These are phyloP conservation scores for Colletotrichum liaoningense DNA, from an alignment of 2,329 filamentous ascomycete genomes.

Conservation along the genomic window DNA sequence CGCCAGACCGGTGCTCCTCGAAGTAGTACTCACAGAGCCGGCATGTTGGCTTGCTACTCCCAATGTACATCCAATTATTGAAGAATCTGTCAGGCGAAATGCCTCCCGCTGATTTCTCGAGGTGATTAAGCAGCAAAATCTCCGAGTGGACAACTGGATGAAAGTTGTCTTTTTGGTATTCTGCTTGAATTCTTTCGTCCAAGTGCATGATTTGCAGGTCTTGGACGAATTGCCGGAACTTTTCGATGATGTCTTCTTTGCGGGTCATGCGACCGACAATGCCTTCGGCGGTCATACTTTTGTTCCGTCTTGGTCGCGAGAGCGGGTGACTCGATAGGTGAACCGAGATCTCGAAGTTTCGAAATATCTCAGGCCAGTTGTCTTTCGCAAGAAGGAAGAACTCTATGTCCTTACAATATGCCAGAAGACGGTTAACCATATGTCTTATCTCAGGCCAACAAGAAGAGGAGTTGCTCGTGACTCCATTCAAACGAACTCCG, in stretches of 20 bases:
- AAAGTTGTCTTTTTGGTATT: slow-evolving; percentile 34
- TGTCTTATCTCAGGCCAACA: slow-evolving; percentile 5
- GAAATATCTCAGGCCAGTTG: slow-evolving; percentile 46
- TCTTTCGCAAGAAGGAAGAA: neutral
- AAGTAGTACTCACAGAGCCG: slow-evolving; percentile 53
- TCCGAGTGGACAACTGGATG: slow-evolving; percentile 50
- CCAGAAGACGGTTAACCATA: neutral
- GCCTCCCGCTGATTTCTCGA: neutral
- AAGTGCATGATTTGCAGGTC: slow-evolving; percentile 41
- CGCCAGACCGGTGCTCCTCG: slow-evolving; percentile 36
- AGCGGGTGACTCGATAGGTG: slow-evolving; percentile 41
- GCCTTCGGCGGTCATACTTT: slow-evolving; percentile 35
- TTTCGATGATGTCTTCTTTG: neutral
- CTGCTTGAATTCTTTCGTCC: slow-evolving; percentile 38
- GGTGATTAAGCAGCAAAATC: slow-evolving; percentile 35
- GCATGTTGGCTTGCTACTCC: slow-evolving; percentile 53
- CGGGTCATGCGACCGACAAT: slow-evolving; percentile 41
- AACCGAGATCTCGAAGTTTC: slow-evolving; percentile 40
- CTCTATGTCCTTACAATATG: neutral
- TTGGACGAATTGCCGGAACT: neutral
- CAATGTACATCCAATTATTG: slow-evolving; percentile 48
- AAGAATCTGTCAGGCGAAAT: slow-evolving; percentile 43
- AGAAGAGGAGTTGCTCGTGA: neutral
- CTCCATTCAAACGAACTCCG: neutral
- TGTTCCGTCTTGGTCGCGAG: slow-evolving; percentile 35